phyloP scores from a whole-genome alignment of 371 early-diverging fungal genomes.

The Mortierella sp. region DNA sequence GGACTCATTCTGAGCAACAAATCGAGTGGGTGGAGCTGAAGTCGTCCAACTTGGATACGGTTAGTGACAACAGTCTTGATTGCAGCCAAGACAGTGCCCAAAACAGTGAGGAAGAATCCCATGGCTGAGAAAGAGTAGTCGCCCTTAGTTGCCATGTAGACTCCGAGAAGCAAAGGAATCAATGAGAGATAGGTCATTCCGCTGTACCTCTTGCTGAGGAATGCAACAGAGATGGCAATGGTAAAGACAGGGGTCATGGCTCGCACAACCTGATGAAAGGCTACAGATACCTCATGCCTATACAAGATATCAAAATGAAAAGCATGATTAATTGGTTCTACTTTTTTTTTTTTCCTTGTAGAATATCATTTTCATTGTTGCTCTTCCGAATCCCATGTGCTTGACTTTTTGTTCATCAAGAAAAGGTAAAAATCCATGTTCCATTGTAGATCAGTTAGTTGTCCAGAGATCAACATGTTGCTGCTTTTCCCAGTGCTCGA shows the following conservation, averaged over 20 bases:
- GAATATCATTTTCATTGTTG: too few relatives aligned
- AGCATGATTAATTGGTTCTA: too few relatives aligned
- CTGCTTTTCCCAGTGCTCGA: too few relatives aligned
- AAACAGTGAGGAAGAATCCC: slow-evolving; percentile 84
- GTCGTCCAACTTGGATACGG: slow-evolving; percentile 80
- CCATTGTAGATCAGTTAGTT: too few relatives aligned
- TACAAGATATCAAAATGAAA: neutral
- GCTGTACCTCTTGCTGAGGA: slow-evolving; percentile 71
- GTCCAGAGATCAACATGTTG: too few relatives aligned
- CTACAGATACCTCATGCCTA: slow-evolving; percentile 67
- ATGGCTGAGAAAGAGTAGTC: slow-evolving; percentile 83
- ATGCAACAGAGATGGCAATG: slow-evolving; percentile 70
- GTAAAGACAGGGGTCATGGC: slow-evolving; percentile 92
- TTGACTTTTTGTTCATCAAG: too few relatives aligned
- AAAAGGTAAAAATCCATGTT: too few relatives aligned
- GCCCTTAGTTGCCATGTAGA: slow-evolving; percentile 85
- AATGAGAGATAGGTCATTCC: slow-evolving; percentile 73
- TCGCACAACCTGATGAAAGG: slow-evolving; percentile 91
- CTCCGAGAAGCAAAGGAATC: slow-evolving; percentile 82
- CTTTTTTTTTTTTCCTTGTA: too few relatives aligned
- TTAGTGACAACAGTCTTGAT: slow-evolving; percentile 91
- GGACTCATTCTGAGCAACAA: slow-evolving; percentile 87
- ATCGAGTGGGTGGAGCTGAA: slow-evolving; percentile 86
- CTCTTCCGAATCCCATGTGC: too few relatives aligned
- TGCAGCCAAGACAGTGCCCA: slow-evolving; percentile 86